Evolutionary conservation across 495 filamentous ascomycete species (phyloP).

Genomic region (Podospora conica): DNA sequence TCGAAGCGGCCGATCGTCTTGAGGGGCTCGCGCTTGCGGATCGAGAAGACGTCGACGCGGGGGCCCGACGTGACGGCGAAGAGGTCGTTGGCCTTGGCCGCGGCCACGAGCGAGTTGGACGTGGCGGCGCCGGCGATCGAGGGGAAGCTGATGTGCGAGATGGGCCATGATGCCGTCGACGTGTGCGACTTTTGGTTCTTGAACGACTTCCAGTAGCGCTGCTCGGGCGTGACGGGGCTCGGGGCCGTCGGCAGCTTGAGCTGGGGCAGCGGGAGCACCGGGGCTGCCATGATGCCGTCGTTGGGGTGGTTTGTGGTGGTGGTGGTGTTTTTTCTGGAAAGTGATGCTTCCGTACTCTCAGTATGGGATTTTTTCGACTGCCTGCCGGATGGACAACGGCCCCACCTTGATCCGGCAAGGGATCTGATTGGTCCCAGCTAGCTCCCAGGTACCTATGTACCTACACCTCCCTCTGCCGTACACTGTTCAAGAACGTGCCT

Average conservation of each 20-base stretch:
- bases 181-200: slow-evolving; percentile 80
- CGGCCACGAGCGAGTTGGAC: slow-evolving; percentile 39
- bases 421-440: background rate
- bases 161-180: slow-evolving; percentile 73
- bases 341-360: background rate
- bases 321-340: background rate
- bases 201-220: slow-evolving; percentile 89
- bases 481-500: too few relatives aligned
- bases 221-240: slow-evolving; percentile 72
- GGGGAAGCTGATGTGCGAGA: slow-evolving; percentile 85
- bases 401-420: background rate
- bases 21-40: slow-evolving; percentile 77
- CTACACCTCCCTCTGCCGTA: too few relatives aligned
- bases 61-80: slow-evolving; percentile 91
- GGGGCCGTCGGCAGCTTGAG: slow-evolving; percentile 76
- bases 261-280: slow-evolving; percentile 73
- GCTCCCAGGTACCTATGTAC: too few relatives aligned
- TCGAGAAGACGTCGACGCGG: slow-evolving; percentile 86
- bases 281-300: slow-evolving; percentile 66
- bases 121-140: slow-evolving; percentile 31
- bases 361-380: background rate
- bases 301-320: slow-evolving; percentile 2
- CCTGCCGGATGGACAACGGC: background rate
- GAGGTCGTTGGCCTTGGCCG: slow-evolving; percentile 53
- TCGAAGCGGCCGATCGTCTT: slow-evolving; percentile 91